Percentiles rank a stretch among this genome's conserved stretches.
Evolutionary conservation across 208 protist species (phyloP).

Genomic region (Herpetomonas muscarum): DNA sequence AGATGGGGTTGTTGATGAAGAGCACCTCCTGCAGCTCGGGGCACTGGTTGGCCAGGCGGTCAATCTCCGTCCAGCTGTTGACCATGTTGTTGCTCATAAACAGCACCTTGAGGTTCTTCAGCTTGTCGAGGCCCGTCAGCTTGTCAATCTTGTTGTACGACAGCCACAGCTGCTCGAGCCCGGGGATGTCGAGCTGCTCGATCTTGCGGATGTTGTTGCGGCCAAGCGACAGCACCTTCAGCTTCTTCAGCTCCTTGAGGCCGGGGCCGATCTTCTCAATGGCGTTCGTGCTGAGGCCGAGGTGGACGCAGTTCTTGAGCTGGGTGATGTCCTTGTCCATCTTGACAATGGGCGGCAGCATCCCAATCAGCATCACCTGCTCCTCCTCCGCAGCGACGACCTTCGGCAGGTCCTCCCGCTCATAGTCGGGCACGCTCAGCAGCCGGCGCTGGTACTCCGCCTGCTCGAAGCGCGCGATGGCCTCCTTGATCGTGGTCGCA

Average conservation of each 20-base stretch:
- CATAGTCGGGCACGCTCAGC: constrained; percentile 30
- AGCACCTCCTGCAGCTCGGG: constrained; percentile 91
- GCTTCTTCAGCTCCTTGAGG: constrained; percentile 87
- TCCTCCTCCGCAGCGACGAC: constrained; percentile 76
- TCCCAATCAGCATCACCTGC: constrained; percentile 83
- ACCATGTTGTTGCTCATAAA: constrained; percentile 97
- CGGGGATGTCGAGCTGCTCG: constrained; percentile 91
- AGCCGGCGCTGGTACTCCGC: constrained; percentile 51
- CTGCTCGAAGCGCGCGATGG: constrained; percentile 77
- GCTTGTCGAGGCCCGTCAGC: constrained; percentile 91
- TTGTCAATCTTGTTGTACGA: constrained; percentile 96
- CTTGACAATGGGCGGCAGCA: constrained; percentile 91
- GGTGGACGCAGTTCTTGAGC: constrained; percentile 86
- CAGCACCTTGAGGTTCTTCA: constrained; percentile 87
- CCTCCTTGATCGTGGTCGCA: constrained; percentile 73
- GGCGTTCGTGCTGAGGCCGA: constrained; percentile 91
- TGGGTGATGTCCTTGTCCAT: constrained; percentile 91
- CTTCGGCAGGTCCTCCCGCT: constrained; percentile 49
- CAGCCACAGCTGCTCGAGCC: constrained; percentile 94
- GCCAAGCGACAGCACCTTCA: constrained; percentile 92
- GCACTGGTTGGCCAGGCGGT: constrained; percentile 88
- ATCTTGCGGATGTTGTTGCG: constrained; percentile 95
- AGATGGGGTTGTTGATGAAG: constrained; percentile 93
- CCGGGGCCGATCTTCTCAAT: constrained; percentile 94
- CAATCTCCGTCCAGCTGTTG: constrained; percentile 92